Percentiles rank a stretch among this genome's conserved stretches.
These are phyloP conservation scores for Elongisporangium anandrum DNA, from an alignment of 352 stramenopile species.

Conservation along the genomic window DNA sequence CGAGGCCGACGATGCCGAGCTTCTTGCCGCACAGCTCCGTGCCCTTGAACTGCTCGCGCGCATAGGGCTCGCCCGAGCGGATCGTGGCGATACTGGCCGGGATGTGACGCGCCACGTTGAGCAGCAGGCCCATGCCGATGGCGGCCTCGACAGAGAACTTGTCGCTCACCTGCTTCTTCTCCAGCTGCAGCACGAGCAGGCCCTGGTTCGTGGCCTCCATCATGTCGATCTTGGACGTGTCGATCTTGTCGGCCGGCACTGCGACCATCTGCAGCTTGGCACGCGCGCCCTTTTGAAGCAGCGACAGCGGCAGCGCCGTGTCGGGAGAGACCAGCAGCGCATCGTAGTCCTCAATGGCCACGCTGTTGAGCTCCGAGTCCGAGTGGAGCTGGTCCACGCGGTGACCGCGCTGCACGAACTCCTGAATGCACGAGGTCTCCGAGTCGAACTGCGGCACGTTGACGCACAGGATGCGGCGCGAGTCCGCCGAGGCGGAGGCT, in stretches of 20 bases:
- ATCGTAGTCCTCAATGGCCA: constrained; percentile 44
- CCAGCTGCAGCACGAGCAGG: constrained; percentile 72
- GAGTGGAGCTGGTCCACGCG: constrained; percentile 46
- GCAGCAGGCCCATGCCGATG: constrained; percentile 54
- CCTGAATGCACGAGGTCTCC: constrained; percentile 50
- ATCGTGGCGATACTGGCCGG: constrained; percentile 41
- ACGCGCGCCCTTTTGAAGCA: constrained; percentile 38
- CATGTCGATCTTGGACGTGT: constrained; percentile 59
- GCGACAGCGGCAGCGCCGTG: constrained; percentile 34
- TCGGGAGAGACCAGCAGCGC: constrained; percentile 52
- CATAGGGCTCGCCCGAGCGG: constrained; percentile 11
- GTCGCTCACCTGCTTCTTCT: constrained; percentile 68
- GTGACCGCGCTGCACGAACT: constrained; percentile 71
- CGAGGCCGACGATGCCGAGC: constrained; percentile 69
- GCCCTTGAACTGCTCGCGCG: constrained; percentile 49
- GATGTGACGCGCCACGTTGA: constrained; percentile 61
- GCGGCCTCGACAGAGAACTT: constrained; percentile 74
- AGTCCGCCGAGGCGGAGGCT: constrained; percentile 3
- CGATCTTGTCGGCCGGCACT: constrained; percentile 47
- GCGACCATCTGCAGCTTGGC: constrained; percentile 51
- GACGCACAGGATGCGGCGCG: constrained; percentile 56
- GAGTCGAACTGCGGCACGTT: constrained; percentile 44
- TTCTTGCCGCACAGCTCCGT: constrained; percentile 57
- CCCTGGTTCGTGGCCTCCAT: constrained; percentile 74
- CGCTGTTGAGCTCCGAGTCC: constrained; percentile 22